Evolutionary conservation across 1,139 yeast genomes (phyloP), one percentile per base, ranked within the genome.

Genomic region (Diutina ranongensis): DNA sequence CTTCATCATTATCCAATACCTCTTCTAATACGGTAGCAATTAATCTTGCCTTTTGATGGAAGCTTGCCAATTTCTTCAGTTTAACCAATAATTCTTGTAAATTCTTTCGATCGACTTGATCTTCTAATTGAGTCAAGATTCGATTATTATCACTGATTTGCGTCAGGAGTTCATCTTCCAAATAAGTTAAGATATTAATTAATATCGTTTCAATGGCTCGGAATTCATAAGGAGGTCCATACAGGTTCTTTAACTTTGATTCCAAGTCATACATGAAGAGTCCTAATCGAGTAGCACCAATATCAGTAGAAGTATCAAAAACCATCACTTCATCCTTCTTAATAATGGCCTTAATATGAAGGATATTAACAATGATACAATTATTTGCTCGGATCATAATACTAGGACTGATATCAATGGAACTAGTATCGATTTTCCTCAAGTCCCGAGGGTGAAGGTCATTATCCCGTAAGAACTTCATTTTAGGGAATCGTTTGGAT

Each of bases 21-120:
- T 92, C 97, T 57, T 92, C 96, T 35, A 94, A 64, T 32, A 89
- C 84, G 55, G 87, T 84, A 51, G 96, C 70, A 47, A 92, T 86
- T 52, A 94, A 71, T 1, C 82, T 68, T 0, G 95, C 85, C 59
- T 88, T 86, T 61, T 89, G 96, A 53, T 81, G 73, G 58, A 88
- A 94, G 42, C 87, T 82, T 13, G 86, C 76, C 22, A 92, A 67
- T 49, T 80, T 78, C 59, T 92, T 94, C 57, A 87, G 83, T 52
- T 84, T 86, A 44, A 89, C 78, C 46, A 94, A 72, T 48, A 94
- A 63, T 49, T 83, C 83, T 53, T 94, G 80, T 44, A 94, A 68
- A 60, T 85, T 85, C 46, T 82, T 83, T 52, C 95, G 68, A 56
- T 88, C 94, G 21, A 94, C 85, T 56, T 84, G 82, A 54, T 80